A percentile compares a stretch with the other conserved stretches of the same genome.
Conservation (phyloP, 352 stramenopile genomes). For the Pythium myriotylum region DNA sequence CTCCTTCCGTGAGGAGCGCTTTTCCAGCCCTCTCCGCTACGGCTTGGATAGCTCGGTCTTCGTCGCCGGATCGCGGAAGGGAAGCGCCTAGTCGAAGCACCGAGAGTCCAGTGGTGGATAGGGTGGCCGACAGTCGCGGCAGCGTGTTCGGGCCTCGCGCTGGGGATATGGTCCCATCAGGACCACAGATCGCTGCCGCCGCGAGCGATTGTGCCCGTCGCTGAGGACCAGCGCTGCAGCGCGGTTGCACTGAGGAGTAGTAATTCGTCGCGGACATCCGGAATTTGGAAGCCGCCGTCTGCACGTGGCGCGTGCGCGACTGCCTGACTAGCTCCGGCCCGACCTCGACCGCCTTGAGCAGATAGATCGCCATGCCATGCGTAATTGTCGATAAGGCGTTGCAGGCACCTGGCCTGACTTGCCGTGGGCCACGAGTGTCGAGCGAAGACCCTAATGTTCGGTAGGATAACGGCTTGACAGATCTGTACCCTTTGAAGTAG, state of each 20-base stretch:
- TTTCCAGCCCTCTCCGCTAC: no score
- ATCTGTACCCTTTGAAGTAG: conserved; percentile 8
- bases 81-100: background rate
- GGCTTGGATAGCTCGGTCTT: background rate
- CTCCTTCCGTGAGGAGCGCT: no score
- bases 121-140: background rate
- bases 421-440: background rate
- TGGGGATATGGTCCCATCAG: background rate
- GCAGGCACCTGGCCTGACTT: no score
- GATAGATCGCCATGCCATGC: no score
- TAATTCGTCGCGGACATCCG: background rate
- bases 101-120: background rate
- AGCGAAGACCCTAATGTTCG: conserved; percentile 10
- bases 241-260: background rate
- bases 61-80: background rate
- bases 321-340: no score
- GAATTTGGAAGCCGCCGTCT: background rate
- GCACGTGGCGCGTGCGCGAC: no score
- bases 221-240: background rate
- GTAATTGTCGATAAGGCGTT: no score
- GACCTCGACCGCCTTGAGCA: no score
- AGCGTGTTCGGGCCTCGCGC: background rate
- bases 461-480: conserved; percentile 5
- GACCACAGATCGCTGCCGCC: background rate
- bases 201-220: background rate